Evolutionary conservation across 768 basidiomycete species (phyloP).

Genomic region (Boletus pseudo-olivaceus): DNA sequence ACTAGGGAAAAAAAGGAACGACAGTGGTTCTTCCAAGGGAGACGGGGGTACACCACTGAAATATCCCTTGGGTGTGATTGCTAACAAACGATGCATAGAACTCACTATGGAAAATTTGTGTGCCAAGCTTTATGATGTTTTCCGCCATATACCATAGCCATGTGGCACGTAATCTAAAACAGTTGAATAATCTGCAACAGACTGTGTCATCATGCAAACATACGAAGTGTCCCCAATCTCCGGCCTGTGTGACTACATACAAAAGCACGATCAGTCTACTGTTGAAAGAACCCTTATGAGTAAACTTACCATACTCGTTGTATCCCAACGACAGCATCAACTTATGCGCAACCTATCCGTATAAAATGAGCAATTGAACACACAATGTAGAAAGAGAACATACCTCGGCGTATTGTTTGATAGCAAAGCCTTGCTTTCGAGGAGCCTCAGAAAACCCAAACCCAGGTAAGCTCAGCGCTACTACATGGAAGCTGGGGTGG

Average conservation of each 20-base stretch:
- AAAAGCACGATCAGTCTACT: background rate
- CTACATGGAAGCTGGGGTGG: slow-evolving; percentile 61
- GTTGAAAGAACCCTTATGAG: background rate
- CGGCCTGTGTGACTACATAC: slow-evolving; percentile 46
- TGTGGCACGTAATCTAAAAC: slow-evolving; percentile 33
- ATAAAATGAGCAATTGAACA: background rate
- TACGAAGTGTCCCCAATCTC: slow-evolving; percentile 45
- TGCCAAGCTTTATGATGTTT: slow-evolving; percentile 51
- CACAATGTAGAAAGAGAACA: background rate
- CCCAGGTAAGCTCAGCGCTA: slow-evolving; percentile 55
- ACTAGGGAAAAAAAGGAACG: slow-evolving; percentile 26
- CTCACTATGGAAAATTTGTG: slow-evolving; percentile 45
- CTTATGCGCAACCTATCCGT: slow-evolving; percentile 41
- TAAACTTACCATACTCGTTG: slow-evolving; percentile 41
- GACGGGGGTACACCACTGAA: slow-evolving; percentile 25
- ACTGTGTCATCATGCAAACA: slow-evolving; percentile 1
- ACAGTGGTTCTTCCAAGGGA: slow-evolving; percentile 22
- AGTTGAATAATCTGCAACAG: background rate
- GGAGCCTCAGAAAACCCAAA: slow-evolving; percentile 61
- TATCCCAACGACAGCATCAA: slow-evolving; percentile 50
- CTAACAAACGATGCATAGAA: background rate
- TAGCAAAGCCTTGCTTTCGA: slow-evolving; percentile 47
- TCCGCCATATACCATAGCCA: slow-evolving; percentile 35
- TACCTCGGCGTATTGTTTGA: slow-evolving; percentile 56
- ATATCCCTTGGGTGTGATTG: background rate